A percentile compares a stretch with the other conserved stretches of the same genome.
Conservation (phyloP, 257 asterid genomes). For the Fraxinus excelsior region DNA sequence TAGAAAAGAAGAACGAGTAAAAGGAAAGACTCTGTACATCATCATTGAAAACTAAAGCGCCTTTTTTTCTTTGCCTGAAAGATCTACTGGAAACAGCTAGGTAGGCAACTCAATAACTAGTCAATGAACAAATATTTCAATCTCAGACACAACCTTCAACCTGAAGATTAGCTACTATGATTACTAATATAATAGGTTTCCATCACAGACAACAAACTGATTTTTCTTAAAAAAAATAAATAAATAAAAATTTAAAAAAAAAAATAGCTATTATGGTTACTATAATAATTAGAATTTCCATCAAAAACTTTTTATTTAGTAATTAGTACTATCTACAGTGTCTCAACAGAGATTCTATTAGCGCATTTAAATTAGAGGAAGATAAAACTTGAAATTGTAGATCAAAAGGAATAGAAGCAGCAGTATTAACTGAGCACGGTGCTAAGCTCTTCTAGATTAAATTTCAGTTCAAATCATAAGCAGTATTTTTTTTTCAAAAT, state of each 20-base stretch:
- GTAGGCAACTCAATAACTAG: background rate
- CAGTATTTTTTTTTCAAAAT: conserved; percentile 7
- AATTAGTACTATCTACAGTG: conserved; percentile 3
- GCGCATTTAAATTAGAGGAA: background rate
- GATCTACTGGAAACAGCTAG: background rate
- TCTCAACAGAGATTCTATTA: conserved; percentile 8
- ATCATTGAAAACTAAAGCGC: background rate
- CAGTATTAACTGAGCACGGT: conserved; percentile 18
- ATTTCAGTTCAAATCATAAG: conserved; percentile 3
- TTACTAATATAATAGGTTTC: too few relatives aligned
- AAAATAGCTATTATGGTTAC: background rate
- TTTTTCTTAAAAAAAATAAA: too few relatives aligned
- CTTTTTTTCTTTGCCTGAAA: background rate
- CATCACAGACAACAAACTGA: background rate
- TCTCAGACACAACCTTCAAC: background rate
- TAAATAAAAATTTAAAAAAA: too few relatives aligned
- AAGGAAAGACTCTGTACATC: background rate
- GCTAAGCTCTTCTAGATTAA: conserved; percentile 15
- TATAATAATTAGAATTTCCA: conserved; percentile 3
- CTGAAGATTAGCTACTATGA: background rate
- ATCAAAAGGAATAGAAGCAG: background rate
- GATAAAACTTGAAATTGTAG: background rate
- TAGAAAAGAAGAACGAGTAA: background rate
- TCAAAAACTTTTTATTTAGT: background rate
- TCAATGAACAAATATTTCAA: background rate